Conservation (phyloP, 2,329 filamentous ascomycete species). For the Botryosphaeria dothidea region DNA sequence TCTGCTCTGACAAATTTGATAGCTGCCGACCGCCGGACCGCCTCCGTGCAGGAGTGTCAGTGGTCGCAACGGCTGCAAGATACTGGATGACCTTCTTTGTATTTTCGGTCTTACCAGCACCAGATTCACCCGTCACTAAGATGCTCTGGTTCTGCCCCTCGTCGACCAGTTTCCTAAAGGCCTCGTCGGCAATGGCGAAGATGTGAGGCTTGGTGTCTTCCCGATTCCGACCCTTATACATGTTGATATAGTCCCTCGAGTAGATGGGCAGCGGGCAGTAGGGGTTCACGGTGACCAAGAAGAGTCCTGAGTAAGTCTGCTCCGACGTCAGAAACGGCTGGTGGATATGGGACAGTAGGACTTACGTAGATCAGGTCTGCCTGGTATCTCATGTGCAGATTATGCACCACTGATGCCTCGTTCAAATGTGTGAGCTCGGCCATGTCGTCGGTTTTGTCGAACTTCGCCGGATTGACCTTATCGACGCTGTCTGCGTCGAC, state of each 20-base stretch:
- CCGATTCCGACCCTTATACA: constrained; percentile 89
- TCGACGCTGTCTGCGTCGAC: constrained; percentile 86
- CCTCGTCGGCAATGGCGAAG: constrained; percentile 95
- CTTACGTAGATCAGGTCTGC: constrained; percentile 84
- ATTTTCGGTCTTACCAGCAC: constrained; percentile 97
- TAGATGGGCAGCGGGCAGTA: constrained; percentile 96
- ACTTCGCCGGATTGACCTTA: constrained; percentile 99
- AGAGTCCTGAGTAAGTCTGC: constrained; percentile 92
- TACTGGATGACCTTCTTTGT: constrained; percentile 99
- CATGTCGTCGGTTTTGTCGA: constrained; percentile 99
- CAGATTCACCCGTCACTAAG: constrained; percentile 94
- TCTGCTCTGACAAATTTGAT: constrained; percentile 92
- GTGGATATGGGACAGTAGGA: constrained; percentile 16
- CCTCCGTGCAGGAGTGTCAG: constrained; percentile 67
- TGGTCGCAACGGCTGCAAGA: constrained; percentile 86
- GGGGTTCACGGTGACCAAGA: constrained; percentile 95
- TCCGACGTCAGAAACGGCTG: not conserved
- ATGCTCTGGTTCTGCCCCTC: constrained; percentile 97
- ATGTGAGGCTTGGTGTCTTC: constrained; percentile 98
- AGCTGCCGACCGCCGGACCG: constrained; percentile 63
- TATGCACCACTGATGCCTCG: constrained; percentile 96
- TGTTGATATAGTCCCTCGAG: constrained; percentile 93
- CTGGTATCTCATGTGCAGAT: constrained; percentile 92
- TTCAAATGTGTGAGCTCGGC: constrained; percentile 97
- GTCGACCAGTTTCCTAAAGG: constrained; percentile 92